phyloP scores from a whole-genome alignment of 768 basidiomycete genomes.

The Tricholoma hemisulphureum region DNA sequence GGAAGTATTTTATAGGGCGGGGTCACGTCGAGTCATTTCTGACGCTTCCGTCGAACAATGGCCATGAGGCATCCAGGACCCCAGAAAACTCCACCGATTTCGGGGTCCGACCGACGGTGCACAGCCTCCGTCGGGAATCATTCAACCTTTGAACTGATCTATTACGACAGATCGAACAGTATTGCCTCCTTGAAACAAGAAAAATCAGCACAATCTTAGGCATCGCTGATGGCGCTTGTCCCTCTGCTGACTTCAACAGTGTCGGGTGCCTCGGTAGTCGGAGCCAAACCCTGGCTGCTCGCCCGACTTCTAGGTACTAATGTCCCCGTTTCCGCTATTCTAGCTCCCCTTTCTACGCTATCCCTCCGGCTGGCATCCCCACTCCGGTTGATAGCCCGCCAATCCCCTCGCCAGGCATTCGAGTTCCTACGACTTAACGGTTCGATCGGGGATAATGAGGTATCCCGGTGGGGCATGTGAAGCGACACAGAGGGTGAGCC shows the following conservation, averaged over 20 bases:
- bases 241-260: slow-evolving; percentile 19
- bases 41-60: slow-evolving; percentile 37
- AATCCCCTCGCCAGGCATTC: slow-evolving; percentile 37
- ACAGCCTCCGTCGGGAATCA: slow-evolving; percentile 32
- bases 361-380: slow-evolving; percentile 48
- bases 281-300: slow-evolving; percentile 41
- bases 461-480: slow-evolving; percentile 47
- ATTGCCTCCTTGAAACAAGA: background rate
- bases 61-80: slow-evolving; percentile 26
- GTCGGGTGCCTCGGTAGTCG: slow-evolving; percentile 32
- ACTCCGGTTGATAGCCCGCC: slow-evolving; percentile 35
- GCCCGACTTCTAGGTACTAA: slow-evolving; percentile 50
- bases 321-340: slow-evolving; percentile 69
- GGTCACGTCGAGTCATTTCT: slow-evolving; percentile 31
- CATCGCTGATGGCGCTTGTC: slow-evolving; percentile 11
- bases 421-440: slow-evolving; percentile 55
- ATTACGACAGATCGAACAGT: background rate
- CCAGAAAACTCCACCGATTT: slow-evolving; percentile 12
- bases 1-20: slow-evolving; percentile 33
- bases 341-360: slow-evolving; percentile 61
- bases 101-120: slow-evolving; percentile 24
- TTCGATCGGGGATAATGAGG: slow-evolving; percentile 49
- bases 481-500: slow-evolving; percentile 63
- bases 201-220: background rate
- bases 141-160: background rate